A percentile compares a stretch with the other conserved stretches of the same genome.
phyloP scores from a whole-genome alignment of 495 filamentous ascomycete genomes.

The Aspergillus leporis region DNA sequence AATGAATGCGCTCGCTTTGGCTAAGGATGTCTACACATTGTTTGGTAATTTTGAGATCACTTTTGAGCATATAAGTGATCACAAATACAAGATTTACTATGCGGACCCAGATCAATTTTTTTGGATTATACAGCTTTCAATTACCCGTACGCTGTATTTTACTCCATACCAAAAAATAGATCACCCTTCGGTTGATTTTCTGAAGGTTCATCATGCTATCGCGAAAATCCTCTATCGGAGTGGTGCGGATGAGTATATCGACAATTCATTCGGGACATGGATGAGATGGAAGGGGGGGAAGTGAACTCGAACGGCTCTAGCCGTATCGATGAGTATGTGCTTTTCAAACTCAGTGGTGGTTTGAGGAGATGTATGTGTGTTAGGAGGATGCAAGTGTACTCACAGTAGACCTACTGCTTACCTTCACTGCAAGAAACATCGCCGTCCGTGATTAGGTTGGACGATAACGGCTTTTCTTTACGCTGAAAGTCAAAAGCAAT shows the following conservation, averaged over 20 bases:
- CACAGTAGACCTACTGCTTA: no score
- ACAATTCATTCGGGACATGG: conserved; percentile 28
- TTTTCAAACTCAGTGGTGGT: conserved; percentile 16
- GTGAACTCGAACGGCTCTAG: conserved; percentile 23
- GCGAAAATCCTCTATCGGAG: conserved; percentile 37
- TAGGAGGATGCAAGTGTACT: background rate
- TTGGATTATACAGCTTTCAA: conserved; percentile 13
- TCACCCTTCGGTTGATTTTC: conserved; percentile 30
- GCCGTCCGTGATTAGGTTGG: no score
- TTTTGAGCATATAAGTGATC: conserved; percentile 5
- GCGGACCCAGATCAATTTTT: conserved; percentile 7
- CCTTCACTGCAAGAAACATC: no score
- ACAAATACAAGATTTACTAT: conserved; percentile 24
- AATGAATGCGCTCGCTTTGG: conserved; percentile 12
- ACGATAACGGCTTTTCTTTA: no score
- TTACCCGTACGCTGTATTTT: conserved; percentile 26
- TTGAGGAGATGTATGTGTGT: background rate
- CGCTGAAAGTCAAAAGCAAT: no score
- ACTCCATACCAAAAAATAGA: conserved; percentile 28
- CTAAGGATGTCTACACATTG: background rate
- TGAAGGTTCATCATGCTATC: conserved; percentile 34
- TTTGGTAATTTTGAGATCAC: conserved; percentile 13
- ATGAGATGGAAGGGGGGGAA: conserved; percentile 22
- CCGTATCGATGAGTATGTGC: conserved; percentile 23
- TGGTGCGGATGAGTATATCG: conserved; percentile 31